Base-by-base conservation (phyloP, 306 rosid genomes). In the Casuarina equisetifolia region DNA sequence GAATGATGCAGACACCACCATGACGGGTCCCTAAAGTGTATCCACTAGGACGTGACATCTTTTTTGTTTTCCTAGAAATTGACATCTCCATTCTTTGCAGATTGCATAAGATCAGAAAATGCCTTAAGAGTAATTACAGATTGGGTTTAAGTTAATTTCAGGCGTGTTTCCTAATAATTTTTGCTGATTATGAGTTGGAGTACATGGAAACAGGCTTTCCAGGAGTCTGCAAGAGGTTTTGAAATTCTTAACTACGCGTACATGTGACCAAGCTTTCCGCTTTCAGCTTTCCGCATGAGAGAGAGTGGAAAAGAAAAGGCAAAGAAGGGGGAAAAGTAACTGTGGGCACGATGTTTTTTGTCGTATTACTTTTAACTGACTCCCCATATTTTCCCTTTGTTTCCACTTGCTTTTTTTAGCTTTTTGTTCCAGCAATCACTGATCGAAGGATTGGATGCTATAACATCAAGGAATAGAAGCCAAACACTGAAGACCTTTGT, bases 1-100 rank as follows among this genome's bases (percentile, higher is more conserved):
- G 84, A 83, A 85, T 85, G 73, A 82, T 80, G 77, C 73, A 69
- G 83, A 76, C 91, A 78, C 79, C 38, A 59, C 79, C 68, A 67
- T 40, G 10, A 50, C 7, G 72, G 82, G 75, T 57, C 81, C 85
- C 66, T 45, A 73, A 61, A 74, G 62, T 44, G 55, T 36, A 52
- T 35, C 79, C 49, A 64, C 59, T 80, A 19, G 74, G 68, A 51
- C 44, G n/a, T 44, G 4, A 35, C 48, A 39, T 35, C 5, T 10
- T 25, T 20, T 1, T 58, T 9, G 3, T 58, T 58, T 58, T 78
- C 48, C 70, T 25, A 20, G 39, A 78, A 70, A 55, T 54, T 59
- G 50, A 40, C 45, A 15, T 42, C 11, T 6, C 39, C 40, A 39
- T 38, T 64, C 25, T 64, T 64, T 64, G 46, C 2, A 40, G 5